These are phyloP conservation scores for Penicillium arizonense DNA, from an alignment of 495 filamentous ascomycete genomes.

Conservation along the genomic window DNA sequence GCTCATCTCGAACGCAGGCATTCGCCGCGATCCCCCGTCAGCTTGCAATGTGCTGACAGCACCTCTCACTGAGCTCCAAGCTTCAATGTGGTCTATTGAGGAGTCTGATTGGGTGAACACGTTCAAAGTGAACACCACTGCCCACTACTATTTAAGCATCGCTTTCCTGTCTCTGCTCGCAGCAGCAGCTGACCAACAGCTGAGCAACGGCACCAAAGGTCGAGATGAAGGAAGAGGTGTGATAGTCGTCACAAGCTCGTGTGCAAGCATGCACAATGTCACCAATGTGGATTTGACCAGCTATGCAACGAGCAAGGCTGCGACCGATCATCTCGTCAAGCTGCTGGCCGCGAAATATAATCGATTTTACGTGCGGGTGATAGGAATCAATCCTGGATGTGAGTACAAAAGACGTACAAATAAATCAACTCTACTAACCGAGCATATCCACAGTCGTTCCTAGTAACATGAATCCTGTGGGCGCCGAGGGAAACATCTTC, in stretches of 20 bases:
- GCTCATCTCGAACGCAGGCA: conserved; percentile 46
- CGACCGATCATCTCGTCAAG: conserved; percentile 43
- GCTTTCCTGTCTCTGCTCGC: conserved; percentile 38
- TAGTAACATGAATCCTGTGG: conserved; percentile 48
- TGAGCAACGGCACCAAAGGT: conserved; percentile 15
- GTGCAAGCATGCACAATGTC: conserved; percentile 47
- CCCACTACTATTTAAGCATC: conserved; percentile 45
- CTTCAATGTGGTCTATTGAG: conserved; percentile 41
- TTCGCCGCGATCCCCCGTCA: conserved; percentile 37
- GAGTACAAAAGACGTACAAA: conserved; percentile 9
- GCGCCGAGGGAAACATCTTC: conserved; percentile 42
- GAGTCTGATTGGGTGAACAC: conserved; percentile 38
- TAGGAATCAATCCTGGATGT: conserved; percentile 48
- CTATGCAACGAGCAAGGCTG: conserved; percentile 46
- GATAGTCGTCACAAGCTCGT: conserved; percentile 40
- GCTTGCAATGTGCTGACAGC: conserved; percentile 39
- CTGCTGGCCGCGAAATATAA: conserved; percentile 42
- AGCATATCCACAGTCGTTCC: conserved; percentile 31
- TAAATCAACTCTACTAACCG: neutral
- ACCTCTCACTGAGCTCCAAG: conserved; percentile 34
- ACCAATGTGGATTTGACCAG: conserved; percentile 48
- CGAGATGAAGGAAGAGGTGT: conserved; percentile 39
- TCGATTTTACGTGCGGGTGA: conserved; percentile 42
- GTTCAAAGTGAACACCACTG: conserved; percentile 42
- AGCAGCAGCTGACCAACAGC: conserved; percentile 21